These are phyloP conservation scores for Caloboletus firmus DNA, from an alignment of 1,284 basidiomycete genomes.

Conservation along the genomic window DNA sequence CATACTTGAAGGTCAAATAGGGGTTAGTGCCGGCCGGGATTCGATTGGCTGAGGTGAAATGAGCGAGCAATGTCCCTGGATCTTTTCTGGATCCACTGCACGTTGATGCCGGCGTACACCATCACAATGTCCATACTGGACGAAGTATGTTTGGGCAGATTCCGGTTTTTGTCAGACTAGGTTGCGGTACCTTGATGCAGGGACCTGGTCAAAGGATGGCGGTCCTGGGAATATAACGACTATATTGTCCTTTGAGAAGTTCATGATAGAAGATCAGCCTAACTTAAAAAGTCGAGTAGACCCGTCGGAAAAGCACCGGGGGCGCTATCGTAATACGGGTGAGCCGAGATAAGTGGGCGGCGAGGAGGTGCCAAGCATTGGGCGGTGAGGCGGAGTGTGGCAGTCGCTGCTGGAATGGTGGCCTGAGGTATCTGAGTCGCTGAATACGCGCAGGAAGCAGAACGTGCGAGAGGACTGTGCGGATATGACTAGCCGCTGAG, in stretches of 20 bases:
- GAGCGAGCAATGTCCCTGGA: neutral
- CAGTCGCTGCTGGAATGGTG: neutral
- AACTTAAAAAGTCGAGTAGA: neutral
- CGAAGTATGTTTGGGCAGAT: neutral
- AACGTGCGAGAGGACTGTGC: constrained; percentile 8
- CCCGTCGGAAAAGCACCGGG: neutral
- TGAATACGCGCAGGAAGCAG: neutral
- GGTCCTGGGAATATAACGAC: neutral
- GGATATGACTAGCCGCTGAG: constrained; percentile 12
- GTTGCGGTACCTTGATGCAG: neutral
- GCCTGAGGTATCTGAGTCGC: constrained; percentile 2
- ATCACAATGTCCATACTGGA: neutral
- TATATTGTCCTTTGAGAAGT: neutral
- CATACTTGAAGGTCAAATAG: neutral
- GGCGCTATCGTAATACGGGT: constrained; percentile 1
- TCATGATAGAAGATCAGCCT: neutral
- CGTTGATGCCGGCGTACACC: neutral
- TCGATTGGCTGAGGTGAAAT: neutral
- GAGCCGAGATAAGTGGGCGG: neutral
- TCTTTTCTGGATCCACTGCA: neutral
- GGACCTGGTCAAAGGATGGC: neutral
- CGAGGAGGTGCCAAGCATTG: neutral
- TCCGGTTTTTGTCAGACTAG: neutral
- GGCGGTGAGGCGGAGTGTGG: neutral
- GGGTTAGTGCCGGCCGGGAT: neutral